phyloP scores from a whole-genome alignment of 2,329 filamentous ascomycete species.

The Rhinocladiella mackenziei region DNA sequence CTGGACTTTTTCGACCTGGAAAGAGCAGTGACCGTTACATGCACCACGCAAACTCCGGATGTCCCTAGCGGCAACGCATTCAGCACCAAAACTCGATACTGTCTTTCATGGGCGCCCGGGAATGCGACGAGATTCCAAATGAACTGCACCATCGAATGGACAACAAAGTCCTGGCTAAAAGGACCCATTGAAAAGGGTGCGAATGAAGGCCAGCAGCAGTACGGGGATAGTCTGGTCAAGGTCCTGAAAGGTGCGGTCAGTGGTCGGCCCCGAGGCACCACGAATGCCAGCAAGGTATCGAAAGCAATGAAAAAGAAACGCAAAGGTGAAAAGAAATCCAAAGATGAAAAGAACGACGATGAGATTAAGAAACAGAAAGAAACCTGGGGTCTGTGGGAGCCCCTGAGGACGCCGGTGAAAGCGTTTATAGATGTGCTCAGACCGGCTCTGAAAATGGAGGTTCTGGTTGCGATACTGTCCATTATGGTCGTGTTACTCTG shows the following conservation, averaged over 20 bases:
- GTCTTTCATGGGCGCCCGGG: conserved; percentile 83
- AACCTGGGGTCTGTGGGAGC: conserved; percentile 84
- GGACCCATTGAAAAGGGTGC: conserved; percentile 94
- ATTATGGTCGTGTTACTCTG: conserved; percentile 70
- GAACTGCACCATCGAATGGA: conserved; percentile 92
- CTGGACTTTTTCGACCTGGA: conserved; percentile 84
- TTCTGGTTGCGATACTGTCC: conserved; percentile 70
- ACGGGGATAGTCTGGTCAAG: conserved; percentile 74
- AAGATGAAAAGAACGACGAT: conserved; percentile 42
- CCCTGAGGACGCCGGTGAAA: conserved; percentile 64
- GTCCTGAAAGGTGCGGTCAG: conserved; percentile 69
- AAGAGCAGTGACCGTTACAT: conserved; percentile 75
- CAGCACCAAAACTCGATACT: conserved; percentile 87
- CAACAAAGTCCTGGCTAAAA: conserved; percentile 96
- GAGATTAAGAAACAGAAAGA: conserved; percentile 44
- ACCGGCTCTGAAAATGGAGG: conserved; percentile 70
- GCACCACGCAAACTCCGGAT: conserved; percentile 85
- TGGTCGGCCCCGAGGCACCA: conserved; percentile 55
- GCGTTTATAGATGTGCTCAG: conserved; percentile 66
- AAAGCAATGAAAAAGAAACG: conserved; percentile 55
- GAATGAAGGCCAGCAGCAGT: conserved; percentile 79
- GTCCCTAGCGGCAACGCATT: conserved; percentile 94
- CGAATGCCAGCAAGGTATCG: conserved; percentile 43
- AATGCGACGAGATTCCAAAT: conserved; percentile 81
- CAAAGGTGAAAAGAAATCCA: conserved; percentile 55